Conservation (phyloP, 352 stramenopile species). For the Thraustochytrium striatum region DNA sequence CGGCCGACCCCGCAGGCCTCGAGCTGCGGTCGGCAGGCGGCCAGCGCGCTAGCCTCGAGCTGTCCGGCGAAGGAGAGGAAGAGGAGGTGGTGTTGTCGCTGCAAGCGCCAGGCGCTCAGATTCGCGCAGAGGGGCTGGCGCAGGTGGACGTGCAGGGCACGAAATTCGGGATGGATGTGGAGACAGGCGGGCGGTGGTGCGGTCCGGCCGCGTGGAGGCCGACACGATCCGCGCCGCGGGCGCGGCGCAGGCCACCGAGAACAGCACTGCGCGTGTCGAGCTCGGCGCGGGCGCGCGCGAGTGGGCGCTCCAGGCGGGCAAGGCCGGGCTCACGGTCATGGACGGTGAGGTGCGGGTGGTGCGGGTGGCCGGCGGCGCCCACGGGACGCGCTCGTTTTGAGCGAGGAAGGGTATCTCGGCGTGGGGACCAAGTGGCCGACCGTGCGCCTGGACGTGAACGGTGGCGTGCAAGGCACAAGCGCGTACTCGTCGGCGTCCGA, state of each 20-base stretch:
- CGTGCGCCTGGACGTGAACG: conserved; percentile 47
- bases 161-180: no score
- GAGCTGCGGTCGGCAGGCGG: no score
- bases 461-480: conserved; percentile 43
- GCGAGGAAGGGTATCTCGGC: conserved; percentile 25
- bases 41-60: background rate
- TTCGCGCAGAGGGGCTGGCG: no score
- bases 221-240: background rate
- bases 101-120: no score
- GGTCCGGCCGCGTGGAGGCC: no score
- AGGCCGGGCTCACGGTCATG: background rate
- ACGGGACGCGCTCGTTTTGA: conserved; percentile 16
- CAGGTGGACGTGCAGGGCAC: no score
- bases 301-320: background rate
- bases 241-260: background rate
- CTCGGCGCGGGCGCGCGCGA: background rate
- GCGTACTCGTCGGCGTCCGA: conserved; percentile 51
- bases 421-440: conserved; percentile 29
- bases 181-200: no score
- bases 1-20: background rate
- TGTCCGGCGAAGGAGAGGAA: background rate
- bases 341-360: background rate
- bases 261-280: background rate
- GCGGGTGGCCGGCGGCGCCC: background rate
- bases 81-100: background rate